Evolutionary conservation across 345 rosid genomes (phyloP), one percentile per base, ranked within the genome.

Genomic region (Gossypium bickii): DNA sequence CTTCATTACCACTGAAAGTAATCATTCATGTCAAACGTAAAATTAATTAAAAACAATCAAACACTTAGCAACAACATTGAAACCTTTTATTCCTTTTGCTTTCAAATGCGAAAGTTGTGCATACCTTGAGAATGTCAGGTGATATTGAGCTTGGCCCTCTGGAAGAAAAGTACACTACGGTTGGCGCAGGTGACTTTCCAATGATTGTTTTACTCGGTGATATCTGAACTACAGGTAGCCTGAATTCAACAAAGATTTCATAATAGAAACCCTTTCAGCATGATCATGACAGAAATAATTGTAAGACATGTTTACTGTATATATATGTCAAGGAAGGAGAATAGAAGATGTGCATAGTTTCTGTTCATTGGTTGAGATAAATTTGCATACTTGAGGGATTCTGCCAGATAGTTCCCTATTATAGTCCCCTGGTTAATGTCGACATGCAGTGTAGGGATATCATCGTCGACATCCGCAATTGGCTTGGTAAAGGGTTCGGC

Each of bases 101-200:
- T 22, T 67, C 10, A 2, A 13, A 24, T 67, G 58, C 12, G 49
- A 15, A 17, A 45, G 57, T 20, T 17, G 9, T 27, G 17, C 24
- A 4, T 78, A 87, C 93, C 91, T 92, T 90, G 76, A 92, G 90
- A 79, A 92, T 80, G 71, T 88, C 87, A 18, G 89, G 90, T 65
- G 88, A 75, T 55, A 86, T 75, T 9, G 91, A 82, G 74, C 87
- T 92, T 41, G 96, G 95, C 22, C 95, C 95, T 78, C 90, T 82
- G 11, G 93, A 90, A 16, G 95, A 90, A 79, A 87, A 92, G 41
- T 12, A 17, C 3, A 93, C 92, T 66, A 90, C 85, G 15, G 87
- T 67, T 12, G 97, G 93, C 22, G 95, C 88, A 49, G 87, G 84
- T 45, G 74, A 74, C 77, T 82, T 80, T 51, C 93, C 87, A 4